A percentile compares a stretch with the other conserved stretches of the same genome.
phyloP scores from a whole-genome alignment of 164 flowering plant species.

The Stephania cephalantha region DNA sequence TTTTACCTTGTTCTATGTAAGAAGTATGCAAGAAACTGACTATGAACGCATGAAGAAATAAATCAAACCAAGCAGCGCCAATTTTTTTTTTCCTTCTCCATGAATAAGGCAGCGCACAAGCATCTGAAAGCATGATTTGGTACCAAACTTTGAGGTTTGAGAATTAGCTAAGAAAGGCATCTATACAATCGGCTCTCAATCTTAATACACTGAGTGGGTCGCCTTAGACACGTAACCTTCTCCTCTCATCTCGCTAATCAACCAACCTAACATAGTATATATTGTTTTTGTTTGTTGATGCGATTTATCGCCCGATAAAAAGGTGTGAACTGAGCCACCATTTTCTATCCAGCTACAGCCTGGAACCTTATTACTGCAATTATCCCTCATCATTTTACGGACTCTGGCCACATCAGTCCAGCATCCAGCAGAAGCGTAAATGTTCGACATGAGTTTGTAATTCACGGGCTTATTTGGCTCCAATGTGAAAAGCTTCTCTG shows the following conservation, averaged over 20 bases:
- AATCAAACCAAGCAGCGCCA: background rate
- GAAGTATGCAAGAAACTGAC: background rate
- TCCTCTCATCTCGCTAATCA: conserved; percentile 9
- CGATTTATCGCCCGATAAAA: conserved; percentile 34
- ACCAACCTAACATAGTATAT: conserved; percentile 22
- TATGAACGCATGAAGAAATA: background rate
- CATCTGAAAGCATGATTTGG: background rate
- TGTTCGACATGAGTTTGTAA: conserved; percentile 45
- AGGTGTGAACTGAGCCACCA: conserved; percentile 30
- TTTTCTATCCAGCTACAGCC: conserved; percentile 65
- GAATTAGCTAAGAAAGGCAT: background rate
- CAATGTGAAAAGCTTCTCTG: conserved; percentile 37
- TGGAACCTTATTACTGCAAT: conserved; percentile 33
- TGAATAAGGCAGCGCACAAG: background rate
- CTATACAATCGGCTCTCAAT: background rate
- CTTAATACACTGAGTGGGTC: background rate
- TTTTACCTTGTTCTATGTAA: background rate
- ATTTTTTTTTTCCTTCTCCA: background rate
- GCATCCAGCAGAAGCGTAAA: conserved; percentile 42
- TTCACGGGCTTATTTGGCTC: conserved; percentile 48
- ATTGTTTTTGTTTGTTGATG: conserved; percentile 29
- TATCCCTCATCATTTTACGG: conserved; percentile 37
- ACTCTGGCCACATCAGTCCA: conserved; percentile 51
- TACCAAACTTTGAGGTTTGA: background rate
- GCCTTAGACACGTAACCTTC: background rate